phyloP scores from a whole-genome alignment of 148 eudicot genomes.

The Camellia granthamiana region DNA sequence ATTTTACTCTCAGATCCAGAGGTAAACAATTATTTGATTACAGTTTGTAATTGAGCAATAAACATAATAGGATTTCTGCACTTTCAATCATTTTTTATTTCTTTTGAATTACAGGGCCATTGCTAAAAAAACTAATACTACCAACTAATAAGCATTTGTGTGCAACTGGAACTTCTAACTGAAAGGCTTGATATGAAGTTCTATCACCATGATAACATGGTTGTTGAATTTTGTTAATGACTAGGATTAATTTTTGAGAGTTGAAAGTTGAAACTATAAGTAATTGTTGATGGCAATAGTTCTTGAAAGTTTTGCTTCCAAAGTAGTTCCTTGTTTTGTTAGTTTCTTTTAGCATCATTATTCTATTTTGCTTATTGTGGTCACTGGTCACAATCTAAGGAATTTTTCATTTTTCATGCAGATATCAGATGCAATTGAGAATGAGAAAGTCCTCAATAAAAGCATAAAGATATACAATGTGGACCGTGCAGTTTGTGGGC shows the following conservation, averaged over 20 bases:
- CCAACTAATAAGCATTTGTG: not conserved
- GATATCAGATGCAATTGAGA: constrained; percentile 86
- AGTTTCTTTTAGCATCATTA: not conserved
- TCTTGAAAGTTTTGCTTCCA: too few species aligned
- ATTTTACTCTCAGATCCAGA: constrained; percentile 70
- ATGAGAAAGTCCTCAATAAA: constrained; percentile 79
- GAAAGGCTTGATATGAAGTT: not conserved
- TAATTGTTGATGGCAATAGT: not conserved
- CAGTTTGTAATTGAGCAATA: not conserved
- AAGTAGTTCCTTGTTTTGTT: too few species aligned
- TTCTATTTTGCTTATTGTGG: not conserved
- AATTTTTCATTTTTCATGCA: constrained; percentile 28
- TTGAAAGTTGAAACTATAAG: too few species aligned
- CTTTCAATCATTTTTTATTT: not conserved
- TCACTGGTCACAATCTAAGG: not conserved
- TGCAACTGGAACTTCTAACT: not conserved
- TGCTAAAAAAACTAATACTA: not conserved
- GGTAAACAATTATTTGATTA: constrained; percentile 38
- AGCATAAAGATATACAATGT: constrained; percentile 73
- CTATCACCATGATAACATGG: not conserved
- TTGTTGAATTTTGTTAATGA: not conserved
- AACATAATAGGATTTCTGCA: not conserved
- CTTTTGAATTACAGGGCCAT: not conserved
- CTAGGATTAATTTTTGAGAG: too few species aligned
- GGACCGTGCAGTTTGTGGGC: constrained; percentile 98